A percentile compares a stretch with the other conserved stretches of the same genome.
Conservation (phyloP, 1,284 basidiomycete genomes). For the Flammula alnicola region DNA sequence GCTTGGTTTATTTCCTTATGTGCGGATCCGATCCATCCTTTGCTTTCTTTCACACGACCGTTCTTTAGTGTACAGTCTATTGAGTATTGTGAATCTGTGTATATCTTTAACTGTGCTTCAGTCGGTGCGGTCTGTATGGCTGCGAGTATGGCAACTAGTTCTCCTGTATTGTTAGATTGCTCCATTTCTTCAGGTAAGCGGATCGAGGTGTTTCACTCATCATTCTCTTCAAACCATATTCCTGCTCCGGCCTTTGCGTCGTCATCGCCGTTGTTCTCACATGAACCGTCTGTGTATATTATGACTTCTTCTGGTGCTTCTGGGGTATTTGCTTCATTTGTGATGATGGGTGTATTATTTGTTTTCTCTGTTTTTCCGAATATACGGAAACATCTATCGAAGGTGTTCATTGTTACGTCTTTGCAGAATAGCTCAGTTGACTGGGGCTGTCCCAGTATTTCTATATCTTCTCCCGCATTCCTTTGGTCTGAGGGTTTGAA, state of each 20-base stretch:
- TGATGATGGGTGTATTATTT: no score
- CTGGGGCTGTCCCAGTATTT: no score
- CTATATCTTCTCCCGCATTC: not conserved
- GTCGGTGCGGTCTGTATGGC: not conserved
- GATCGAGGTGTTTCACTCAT: not conserved
- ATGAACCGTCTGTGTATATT: constrained; percentile 2
- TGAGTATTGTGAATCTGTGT: not conserved
- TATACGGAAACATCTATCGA: not conserved
- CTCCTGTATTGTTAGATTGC: no score
- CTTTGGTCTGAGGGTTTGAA: not conserved
- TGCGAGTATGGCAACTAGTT: not conserved
- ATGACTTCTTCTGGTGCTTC: not conserved
- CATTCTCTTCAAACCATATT: not conserved
- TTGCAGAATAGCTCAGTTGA: not conserved
- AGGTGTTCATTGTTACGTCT: no score
- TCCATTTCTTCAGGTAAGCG: not conserved
- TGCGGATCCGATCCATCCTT: not conserved
- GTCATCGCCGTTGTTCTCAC: not conserved
- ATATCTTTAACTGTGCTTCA: not conserved
- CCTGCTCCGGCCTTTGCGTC: constrained; percentile 1
- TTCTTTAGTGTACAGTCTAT: no score
- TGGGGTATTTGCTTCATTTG: not conserved
- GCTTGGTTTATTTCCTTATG: not conserved
- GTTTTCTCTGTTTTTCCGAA: not conserved
- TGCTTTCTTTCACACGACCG: no score